Evolutionary conservation across 2,329 filamentous ascomycete species (phyloP).

Genomic region (Chlorencoelia australis): DNA sequence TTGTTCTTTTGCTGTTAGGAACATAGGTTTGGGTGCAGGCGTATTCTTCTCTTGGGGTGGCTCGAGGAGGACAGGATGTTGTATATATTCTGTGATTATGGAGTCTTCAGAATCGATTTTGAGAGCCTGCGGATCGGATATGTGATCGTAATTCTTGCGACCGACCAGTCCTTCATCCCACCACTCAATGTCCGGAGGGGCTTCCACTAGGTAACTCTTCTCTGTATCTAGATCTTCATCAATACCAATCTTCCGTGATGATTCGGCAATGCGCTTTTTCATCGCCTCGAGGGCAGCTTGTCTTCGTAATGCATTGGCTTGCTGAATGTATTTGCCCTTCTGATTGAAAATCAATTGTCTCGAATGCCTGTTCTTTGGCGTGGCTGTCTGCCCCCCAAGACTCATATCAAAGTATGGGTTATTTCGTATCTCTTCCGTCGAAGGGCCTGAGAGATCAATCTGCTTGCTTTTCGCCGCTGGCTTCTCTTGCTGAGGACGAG

Average conservation of each 20-base stretch:
- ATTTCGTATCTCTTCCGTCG: constrained; percentile 46
- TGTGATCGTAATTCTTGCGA: constrained; percentile 61
- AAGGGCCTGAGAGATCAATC: constrained; percentile 47
- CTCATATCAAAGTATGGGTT: constrained; percentile 81
- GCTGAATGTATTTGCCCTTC: constrained; percentile 94
- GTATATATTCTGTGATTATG: constrained; percentile 83
- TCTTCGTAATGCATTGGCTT: constrained; percentile 78
- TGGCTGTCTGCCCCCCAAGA: constrained; percentile 46
- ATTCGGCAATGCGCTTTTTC: constrained; percentile 85
- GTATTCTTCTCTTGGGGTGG: constrained; percentile 82
- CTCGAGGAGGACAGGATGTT: constrained; percentile 84
- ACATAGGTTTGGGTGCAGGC: constrained; percentile 78
- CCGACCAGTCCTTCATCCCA: constrained; percentile 87
- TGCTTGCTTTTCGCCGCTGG: constrained; percentile 35
- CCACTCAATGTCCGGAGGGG: constrained; percentile 87
- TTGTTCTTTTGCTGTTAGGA: constrained; percentile 81
- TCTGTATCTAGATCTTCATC: constrained; percentile 86
- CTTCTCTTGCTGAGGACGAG: constrained; percentile 31
- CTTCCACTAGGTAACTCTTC: constrained; percentile 76
- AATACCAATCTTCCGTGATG: constrained; percentile 81
- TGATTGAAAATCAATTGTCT: constrained; percentile 82
- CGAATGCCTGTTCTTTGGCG: constrained; percentile 55
- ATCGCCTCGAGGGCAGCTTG: constrained; percentile 86
- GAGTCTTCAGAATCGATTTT: constrained; percentile 72
- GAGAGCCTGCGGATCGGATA: constrained; percentile 53